These are phyloP conservation scores for Podospora bellae-mahoneyi DNA, from an alignment of 495 filamentous ascomycete species.

Conservation along the genomic window DNA sequence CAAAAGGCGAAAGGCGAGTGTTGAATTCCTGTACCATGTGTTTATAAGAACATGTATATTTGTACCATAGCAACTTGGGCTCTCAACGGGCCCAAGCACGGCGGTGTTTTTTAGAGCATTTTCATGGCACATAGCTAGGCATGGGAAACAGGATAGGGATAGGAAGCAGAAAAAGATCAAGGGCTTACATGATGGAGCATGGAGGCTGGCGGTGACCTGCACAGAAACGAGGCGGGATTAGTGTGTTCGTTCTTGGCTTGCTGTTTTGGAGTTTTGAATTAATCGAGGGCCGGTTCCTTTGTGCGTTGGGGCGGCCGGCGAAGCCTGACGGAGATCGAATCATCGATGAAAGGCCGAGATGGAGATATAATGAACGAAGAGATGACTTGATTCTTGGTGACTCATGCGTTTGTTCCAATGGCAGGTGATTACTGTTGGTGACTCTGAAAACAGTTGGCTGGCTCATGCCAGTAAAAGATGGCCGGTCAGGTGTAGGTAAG, in stretches of 20 bases:
- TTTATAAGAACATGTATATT: constrained; percentile 8
- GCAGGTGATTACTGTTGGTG: neutral
- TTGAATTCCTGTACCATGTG: neutral
- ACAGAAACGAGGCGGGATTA: neutral
- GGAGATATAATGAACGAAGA: neutral
- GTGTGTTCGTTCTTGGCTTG: neutral
- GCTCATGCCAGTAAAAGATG: neutral
- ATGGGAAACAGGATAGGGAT: too few relatives aligned
- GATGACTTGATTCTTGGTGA: neutral
- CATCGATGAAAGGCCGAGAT: too few relatives aligned
- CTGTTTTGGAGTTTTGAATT: neutral
- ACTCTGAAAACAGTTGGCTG: neutral
- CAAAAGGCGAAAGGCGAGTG: neutral
- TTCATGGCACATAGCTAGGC: neutral
- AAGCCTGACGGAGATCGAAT: neutral
- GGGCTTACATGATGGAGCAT: neutral
- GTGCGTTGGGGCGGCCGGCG: neutral
- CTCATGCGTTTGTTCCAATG: neutral
- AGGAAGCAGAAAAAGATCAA: neutral
- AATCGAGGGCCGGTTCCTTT: neutral
- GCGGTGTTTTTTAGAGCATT: constrained; percentile 7
- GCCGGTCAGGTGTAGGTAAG: too few relatives aligned
- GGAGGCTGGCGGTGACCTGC: neutral
- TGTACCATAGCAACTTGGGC: neutral
- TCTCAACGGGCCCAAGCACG: neutral